Evolutionary conservation across 83 land plant species (phyloP).

Genomic region (Diphasiastrum complanatum): DNA sequence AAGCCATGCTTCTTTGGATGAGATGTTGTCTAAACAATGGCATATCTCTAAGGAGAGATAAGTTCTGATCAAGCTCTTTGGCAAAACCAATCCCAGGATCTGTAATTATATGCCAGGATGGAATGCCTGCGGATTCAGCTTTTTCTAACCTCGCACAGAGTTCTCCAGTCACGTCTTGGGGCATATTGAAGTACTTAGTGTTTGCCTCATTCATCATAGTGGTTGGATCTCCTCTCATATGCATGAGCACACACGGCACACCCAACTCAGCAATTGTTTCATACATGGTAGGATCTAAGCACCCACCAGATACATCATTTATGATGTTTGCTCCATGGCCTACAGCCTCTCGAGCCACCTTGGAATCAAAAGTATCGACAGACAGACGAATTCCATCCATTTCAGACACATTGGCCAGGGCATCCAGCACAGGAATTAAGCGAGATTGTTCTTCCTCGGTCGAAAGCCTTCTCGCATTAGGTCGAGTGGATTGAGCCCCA

Average conservation of each 20-base stretch:
- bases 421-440: constrained; percentile 74
- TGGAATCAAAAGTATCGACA: constrained; percentile 75
- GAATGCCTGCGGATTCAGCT: constrained; percentile 74
- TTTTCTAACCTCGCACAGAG: constrained; percentile 32
- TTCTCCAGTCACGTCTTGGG: constrained; percentile 57
- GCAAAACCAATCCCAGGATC: constrained; percentile 96
- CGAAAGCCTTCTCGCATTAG: constrained; percentile 53
- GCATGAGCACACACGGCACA: constrained; percentile 82
- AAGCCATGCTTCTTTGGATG: constrained; percentile 40
- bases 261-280: constrained; percentile 54
- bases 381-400: constrained; percentile 54
- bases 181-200: constrained; percentile 55
- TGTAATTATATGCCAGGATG: constrained; percentile 76
- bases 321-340: constrained; percentile 63
- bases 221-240: constrained; percentile 87
- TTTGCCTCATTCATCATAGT: constrained; percentile 75
- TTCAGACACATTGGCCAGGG: constrained; percentile 47
- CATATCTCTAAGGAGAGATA: constrained; percentile 55
- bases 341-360: constrained; percentile 79
- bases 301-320: constrained; percentile 91
- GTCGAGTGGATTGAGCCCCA: constrained; percentile 93
- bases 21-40: constrained; percentile 42
- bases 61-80: constrained; percentile 59
- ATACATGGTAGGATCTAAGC: constrained; percentile 61
- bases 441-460: constrained; percentile 66